Evolutionary conservation across 2,329 filamentous ascomycete species (phyloP).

Genomic region (Monosporascus sp.): DNA sequence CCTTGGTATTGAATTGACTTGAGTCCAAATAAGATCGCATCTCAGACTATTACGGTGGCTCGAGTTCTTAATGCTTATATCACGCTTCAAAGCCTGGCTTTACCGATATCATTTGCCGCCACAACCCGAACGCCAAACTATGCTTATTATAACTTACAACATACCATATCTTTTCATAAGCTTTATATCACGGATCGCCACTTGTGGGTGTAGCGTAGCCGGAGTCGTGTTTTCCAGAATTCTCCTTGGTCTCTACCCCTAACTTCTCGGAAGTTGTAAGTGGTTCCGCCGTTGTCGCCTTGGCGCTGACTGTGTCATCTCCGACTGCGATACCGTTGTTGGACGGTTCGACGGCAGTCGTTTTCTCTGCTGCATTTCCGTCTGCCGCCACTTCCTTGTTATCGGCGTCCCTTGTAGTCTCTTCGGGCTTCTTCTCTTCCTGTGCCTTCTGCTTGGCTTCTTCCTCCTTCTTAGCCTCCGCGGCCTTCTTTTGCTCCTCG

Average conservation of each 20-base stretch:
- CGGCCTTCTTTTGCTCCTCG: conserved; percentile 21
- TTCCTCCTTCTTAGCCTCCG: conserved; percentile 28
- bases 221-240: conserved; percentile 13
- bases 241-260: conserved; percentile 4
- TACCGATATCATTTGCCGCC: too few relatives aligned
- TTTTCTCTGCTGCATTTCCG: conserved; percentile 1
- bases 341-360: conserved; percentile 7
- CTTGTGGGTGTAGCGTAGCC: conserved; percentile 21
- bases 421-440: conserved; percentile 28
- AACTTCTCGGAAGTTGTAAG: conserved; percentile 2
- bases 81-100: too few relatives aligned
- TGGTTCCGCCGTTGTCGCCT: not conserved
- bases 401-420: conserved; percentile 9
- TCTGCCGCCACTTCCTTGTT: conserved; percentile 2
- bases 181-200: conserved; percentile 12
- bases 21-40: too few relatives aligned
- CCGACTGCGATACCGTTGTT: not conserved
- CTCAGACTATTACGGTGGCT: too few relatives aligned
- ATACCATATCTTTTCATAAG: too few relatives aligned
- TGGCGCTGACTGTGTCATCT: too few relatives aligned
- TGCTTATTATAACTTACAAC: too few relatives aligned
- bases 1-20: too few relatives aligned
- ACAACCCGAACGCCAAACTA: too few relatives aligned
- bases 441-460: conserved; percentile 36
- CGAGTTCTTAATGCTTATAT: too few relatives aligned